Conservation (phyloP, 78 protist species). For the Dictyostelium brefeldianum region DNA sequence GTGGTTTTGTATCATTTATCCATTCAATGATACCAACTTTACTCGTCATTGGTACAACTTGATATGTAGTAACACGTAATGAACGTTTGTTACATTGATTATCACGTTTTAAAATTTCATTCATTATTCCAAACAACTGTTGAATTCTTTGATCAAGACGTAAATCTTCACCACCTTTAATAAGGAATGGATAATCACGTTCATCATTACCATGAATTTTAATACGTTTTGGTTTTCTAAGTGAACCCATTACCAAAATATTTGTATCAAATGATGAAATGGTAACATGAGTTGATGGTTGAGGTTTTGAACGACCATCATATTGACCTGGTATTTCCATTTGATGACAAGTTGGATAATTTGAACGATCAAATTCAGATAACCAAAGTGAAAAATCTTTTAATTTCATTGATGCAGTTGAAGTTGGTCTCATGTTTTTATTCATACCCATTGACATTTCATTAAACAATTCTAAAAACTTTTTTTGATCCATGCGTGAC, state of each 20-base stretch:
- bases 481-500: constrained; percentile 68
- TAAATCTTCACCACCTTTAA: constrained; percentile 97
- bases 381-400: constrained; percentile 82
- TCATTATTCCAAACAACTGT: constrained; percentile 88
- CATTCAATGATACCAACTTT: constrained; percentile 95
- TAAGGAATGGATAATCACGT: constrained; percentile 85
- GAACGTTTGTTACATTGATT: constrained; percentile 30
- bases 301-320: constrained; percentile 60
- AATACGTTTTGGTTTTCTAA: constrained; percentile 92
- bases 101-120: constrained; percentile 69
- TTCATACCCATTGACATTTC: constrained; percentile 66
- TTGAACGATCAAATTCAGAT: constrained; percentile 60
- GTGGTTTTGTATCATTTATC: constrained; percentile 86
- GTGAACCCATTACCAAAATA: constrained; percentile 88
- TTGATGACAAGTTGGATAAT: constrained; percentile 7
- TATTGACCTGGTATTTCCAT: constrained; percentile 89
- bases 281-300: constrained; percentile 64
- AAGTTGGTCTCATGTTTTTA: constrained; percentile 70
- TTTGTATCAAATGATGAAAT: constrained; percentile 50
- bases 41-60: constrained; percentile 92
- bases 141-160: constrained; percentile 94
- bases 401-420: constrained; percentile 77
- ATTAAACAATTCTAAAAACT: constrained; percentile 25
- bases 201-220: constrained; percentile 89
- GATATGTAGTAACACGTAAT: constrained; percentile 87